phyloP scores from a whole-genome alignment of 2,329 filamentous ascomycete species.

The Septoria linicola region DNA sequence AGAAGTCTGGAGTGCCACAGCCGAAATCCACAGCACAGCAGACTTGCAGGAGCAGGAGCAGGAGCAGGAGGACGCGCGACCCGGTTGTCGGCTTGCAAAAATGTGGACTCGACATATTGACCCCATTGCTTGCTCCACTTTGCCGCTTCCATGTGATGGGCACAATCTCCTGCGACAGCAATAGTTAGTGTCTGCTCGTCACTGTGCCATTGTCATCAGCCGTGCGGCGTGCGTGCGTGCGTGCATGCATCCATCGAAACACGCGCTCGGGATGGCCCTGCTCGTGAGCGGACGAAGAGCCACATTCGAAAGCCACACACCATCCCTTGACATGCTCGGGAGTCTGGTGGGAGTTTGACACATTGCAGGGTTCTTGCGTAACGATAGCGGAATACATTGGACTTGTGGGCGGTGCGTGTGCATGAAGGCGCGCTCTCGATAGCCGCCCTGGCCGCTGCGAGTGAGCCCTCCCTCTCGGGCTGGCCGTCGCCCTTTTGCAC shows the following conservation, averaged over 20 bases:
- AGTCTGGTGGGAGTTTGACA: conserved; percentile 20
- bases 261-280: too few relatives aligned
- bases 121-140: too few relatives aligned
- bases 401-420: neutral
- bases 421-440: neutral
- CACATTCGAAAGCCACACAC: neutral
- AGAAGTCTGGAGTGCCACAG: conserved; percentile 2
- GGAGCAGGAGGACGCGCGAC: too few relatives aligned
- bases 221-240: too few relatives aligned
- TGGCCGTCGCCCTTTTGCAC: neutral
- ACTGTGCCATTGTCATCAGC: too few relatives aligned
- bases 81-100: too few relatives aligned
- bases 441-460: neutral
- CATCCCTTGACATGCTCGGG: conserved; percentile 8
- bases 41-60: too few relatives aligned
- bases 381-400: neutral
- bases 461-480: neutral
- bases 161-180: too few relatives aligned
- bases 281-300: too few relatives aligned
- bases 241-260: too few relatives aligned
- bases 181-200: too few relatives aligned
- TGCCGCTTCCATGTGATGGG: too few relatives aligned
- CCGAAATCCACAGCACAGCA: neutral
- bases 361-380: conserved; percentile 15
- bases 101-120: neutral